phyloP scores from a whole-genome alignment of 1,139 yeast genomes.

The Spathaspora sp. region DNA sequence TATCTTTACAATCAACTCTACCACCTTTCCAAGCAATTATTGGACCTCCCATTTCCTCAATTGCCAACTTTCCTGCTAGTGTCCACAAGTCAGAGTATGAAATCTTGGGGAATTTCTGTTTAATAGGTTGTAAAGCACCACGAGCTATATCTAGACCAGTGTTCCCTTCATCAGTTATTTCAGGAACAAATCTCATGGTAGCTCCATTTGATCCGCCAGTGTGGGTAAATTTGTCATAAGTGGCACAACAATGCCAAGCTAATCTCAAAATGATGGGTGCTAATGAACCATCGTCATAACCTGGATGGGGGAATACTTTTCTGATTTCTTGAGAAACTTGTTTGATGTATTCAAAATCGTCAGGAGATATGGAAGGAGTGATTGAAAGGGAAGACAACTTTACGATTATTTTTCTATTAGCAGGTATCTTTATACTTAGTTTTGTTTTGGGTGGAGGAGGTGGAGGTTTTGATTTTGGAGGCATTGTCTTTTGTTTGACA shows the following conservation, averaged over 20 bases:
- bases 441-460: background rate
- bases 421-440: background rate
- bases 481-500: no score
- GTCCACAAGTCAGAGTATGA: constrained; percentile 69
- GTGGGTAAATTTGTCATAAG: constrained; percentile 52
- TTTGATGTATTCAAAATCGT: constrained; percentile 13
- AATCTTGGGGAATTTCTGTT: constrained; percentile 56
- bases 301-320: constrained; percentile 13
- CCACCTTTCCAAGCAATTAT: constrained; percentile 58
- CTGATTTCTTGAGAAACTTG: constrained; percentile 17
- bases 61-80: constrained; percentile 59
- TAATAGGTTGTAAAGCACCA: constrained; percentile 54
- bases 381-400: background rate
- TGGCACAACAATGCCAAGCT: constrained; percentile 74
- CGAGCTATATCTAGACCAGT: constrained; percentile 61
- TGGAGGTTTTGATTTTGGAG: background rate
- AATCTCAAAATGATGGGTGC: constrained; percentile 65
- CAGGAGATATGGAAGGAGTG: constrained; percentile 3
- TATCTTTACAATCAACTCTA: constrained; percentile 55
- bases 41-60: constrained; percentile 65
- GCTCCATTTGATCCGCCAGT: constrained; percentile 73
- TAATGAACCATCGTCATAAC: constrained; percentile 62
- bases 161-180: constrained; percentile 52
- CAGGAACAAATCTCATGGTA: constrained; percentile 59
- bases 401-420: background rate